These are phyloP conservation scores for Podila epigama DNA, from an alignment of 192 early-diverging fungal genomes.

Conservation along the genomic window DNA sequence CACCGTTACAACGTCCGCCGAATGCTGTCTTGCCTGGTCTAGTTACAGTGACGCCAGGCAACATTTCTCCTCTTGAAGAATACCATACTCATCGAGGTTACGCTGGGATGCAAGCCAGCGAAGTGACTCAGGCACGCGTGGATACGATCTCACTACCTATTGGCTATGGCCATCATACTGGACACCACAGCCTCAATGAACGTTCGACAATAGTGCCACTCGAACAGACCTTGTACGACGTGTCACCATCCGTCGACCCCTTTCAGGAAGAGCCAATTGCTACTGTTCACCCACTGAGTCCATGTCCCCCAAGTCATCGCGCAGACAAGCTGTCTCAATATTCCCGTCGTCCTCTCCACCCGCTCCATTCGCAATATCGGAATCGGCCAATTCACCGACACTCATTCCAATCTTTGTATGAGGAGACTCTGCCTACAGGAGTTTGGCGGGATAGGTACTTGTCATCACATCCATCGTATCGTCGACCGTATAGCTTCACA, in stretches of 20 bases:
- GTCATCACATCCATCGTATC: slow-evolving; percentile 7
- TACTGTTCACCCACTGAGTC: neutral
- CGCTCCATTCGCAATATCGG: neutral
- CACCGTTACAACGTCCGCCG: neutral
- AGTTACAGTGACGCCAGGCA: too few species aligned
- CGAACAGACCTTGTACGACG: neutral
- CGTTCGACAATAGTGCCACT: neutral
- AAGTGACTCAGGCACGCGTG: too few species aligned
- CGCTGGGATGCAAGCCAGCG: too few species aligned
- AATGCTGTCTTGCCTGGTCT: too few species aligned
- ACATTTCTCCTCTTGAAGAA: too few species aligned
- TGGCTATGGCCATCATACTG: neutral
- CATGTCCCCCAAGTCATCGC: too few species aligned
- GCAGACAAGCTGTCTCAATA: neutral
- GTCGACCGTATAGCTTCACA: slow-evolving; percentile 22
- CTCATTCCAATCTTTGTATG: neutral
- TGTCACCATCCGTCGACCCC: neutral
- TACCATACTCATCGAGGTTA: too few species aligned
- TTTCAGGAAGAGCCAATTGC: neutral
- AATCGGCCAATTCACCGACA: neutral
- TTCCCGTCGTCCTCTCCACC: neutral
- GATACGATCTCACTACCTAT: neutral
- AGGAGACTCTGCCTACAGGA: too few species aligned
- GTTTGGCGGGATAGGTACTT: too few species aligned
- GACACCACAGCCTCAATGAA: neutral